These are phyloP conservation scores for Saccharomyces hybrid DNA, from an alignment of 1,139 yeast genomes.

Conservation along the genomic window DNA sequence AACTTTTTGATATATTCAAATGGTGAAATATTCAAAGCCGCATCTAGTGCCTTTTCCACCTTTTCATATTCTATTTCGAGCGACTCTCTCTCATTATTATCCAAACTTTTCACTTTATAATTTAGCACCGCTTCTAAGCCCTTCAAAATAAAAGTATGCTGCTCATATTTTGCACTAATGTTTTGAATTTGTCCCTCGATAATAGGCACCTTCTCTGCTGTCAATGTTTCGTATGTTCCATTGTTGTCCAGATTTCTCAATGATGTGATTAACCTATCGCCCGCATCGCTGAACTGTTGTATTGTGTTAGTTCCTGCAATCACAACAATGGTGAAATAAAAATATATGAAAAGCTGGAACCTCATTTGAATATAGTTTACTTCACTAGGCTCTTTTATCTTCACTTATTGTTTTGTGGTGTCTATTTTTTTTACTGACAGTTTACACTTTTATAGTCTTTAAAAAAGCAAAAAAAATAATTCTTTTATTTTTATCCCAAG, in stretches of 20 bases:
- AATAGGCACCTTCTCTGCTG: not conserved
- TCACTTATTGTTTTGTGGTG: not conserved
- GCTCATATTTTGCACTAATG: not conserved
- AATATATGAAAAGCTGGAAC: not conserved
- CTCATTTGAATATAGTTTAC: not conserved
- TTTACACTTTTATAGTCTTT: not conserved
- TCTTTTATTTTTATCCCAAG: not conserved
- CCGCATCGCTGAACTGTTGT: not conserved
- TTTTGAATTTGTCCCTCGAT: not conserved
- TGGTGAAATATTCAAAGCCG: not conserved
- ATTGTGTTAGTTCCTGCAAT: not conserved
- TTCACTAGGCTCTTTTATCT: not conserved
- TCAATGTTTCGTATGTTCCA: not conserved
- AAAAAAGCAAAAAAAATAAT: not conserved
- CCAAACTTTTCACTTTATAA: not conserved
- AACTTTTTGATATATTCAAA: not conserved
- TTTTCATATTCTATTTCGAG: not conserved
- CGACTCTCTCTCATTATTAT: not conserved
- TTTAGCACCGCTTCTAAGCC: not conserved
- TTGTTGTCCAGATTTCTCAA: not conserved
- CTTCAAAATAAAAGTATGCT: not conserved
- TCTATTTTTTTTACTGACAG: not conserved
- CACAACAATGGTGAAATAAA: not conserved
- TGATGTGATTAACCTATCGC: not conserved
- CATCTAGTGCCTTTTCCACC: not conserved